Evolutionary conservation across 1,284 basidiomycete genomes (phyloP).

Genomic region (Ustilago nuda): DNA sequence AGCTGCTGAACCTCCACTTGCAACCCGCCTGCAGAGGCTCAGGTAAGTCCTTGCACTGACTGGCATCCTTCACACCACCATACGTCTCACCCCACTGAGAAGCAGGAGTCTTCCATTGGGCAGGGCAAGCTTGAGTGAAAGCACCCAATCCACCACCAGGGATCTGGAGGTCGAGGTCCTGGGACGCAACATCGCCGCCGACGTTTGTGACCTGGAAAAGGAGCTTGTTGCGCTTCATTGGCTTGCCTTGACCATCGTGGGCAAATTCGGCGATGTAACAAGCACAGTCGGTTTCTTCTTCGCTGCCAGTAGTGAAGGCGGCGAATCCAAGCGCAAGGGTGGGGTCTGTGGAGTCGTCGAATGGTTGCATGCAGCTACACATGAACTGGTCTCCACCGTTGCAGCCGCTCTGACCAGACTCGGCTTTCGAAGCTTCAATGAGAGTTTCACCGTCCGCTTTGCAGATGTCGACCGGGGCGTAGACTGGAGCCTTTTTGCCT

Average conservation of each 20-base stretch:
- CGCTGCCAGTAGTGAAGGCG: constrained; percentile 29
- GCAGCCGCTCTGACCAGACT: constrained; percentile 34
- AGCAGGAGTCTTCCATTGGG: constrained; percentile 23
- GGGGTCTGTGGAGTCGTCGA: constrained; percentile 20
- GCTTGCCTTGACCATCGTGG: constrained; percentile 23
- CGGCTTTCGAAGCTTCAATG: constrained; percentile 13
- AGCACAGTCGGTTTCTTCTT: constrained; percentile 32
- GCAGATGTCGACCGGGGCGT: constrained; percentile 38
- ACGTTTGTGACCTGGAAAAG: constrained; percentile 46
- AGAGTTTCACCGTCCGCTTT: constrained; percentile 38
- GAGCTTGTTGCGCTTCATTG: constrained; percentile 40
- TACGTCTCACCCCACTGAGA: constrained; percentile 24
- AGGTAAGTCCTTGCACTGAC: constrained; percentile 24
- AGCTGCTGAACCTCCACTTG: constrained; percentile 35
- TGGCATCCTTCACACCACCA: constrained; percentile 21
- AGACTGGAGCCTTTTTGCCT: constrained; percentile 22
- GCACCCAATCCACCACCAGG: constrained; percentile 48
- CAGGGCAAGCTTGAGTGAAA: constrained; percentile 36
- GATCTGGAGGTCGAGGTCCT: constrained; percentile 45
- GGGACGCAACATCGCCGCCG: constrained; percentile 32
- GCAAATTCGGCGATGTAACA: constrained; percentile 39
- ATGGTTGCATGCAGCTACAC: constrained; percentile 48
- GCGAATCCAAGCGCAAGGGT: constrained; percentile 28
- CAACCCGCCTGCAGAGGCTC: constrained; percentile 33
- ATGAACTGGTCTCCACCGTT: constrained; percentile 40